Base-by-base conservation (phyloP, 305 asterid genomes). In the Lippia alba region DNA sequence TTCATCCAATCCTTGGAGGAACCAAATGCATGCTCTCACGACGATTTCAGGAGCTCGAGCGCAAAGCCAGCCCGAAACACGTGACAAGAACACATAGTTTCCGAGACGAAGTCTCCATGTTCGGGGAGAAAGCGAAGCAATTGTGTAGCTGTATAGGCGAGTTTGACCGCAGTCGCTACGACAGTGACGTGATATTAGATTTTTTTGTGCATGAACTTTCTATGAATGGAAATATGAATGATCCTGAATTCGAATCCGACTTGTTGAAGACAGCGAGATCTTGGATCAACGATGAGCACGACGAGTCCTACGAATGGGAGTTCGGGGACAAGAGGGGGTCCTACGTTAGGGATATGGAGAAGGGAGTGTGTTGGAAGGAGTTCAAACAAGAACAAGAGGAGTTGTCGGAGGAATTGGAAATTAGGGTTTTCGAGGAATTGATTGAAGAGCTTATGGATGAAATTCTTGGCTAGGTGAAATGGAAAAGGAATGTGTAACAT, bases 331-430 rank as follows among this genome's bases (percentile, higher is more conserved):
- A 76, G 15, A 87, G 82, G 51, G 84, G 69, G 32, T 79, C 80
- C 6, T 85, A 73, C 66, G 75, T 88, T 40, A 78, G 60, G 72
- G 96, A 87, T 12, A 84, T 90, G 88, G 97, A 90, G 70, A 83
- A 58, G 65, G 91, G 75, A 45, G 56, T 78, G 24, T 75, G 61
- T 50, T 88, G 96, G 96, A 74, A 69, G 66, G 78, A 73, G 36
- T 88, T 83, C 48, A 60, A 62, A 8, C 81, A 82, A 55, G 96
- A 87, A 54, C 76, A 74, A 54, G 76, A 87, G 65, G 90, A 83
- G 19, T 15, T 85, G 50, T 76, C 78, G 9, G 48, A 66, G 63
- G 82, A 75, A 12, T 63, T 92, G 79, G 92, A 87, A 75, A 54
- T 51, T 16, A 9, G 40, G 54, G 53, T 91, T 45, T 69, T 82